phyloP scores from a whole-genome alignment of 176 grass and related monocot species.

The Hsuehochloa calcarea region DNA sequence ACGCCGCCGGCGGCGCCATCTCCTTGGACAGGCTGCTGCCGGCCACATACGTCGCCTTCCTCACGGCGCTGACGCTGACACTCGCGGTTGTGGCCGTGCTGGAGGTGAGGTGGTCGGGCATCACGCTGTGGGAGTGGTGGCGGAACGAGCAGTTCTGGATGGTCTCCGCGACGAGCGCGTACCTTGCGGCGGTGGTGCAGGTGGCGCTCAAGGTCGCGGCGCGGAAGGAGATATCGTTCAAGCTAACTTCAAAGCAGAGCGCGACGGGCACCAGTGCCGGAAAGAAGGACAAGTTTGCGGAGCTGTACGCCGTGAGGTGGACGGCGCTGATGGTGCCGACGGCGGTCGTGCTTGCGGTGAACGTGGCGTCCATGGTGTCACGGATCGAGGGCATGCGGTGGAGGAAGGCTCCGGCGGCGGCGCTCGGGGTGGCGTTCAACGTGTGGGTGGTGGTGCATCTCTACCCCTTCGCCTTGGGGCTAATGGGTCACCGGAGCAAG shows the following conservation, averaged over 20 bases:
- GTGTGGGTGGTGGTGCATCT: constrained; percentile 26
- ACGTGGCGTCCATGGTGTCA: neutral
- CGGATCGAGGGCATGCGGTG: neutral
- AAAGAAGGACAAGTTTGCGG: neutral
- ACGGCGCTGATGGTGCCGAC: constrained; percentile 30
- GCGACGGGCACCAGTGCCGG: too few species aligned
- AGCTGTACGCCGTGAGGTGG: constrained; percentile 38
- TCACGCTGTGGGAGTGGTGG: constrained; percentile 27
- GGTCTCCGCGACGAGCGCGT: constrained; percentile 35
- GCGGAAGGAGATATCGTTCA: constrained; percentile 32
- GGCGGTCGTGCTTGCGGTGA: neutral
- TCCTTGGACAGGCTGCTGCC: neutral
- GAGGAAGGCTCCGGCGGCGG: neutral
- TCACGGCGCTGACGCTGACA: constrained; percentile 31
- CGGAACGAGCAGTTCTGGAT: constrained; percentile 46
- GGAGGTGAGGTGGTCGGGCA: constrained; percentile 32
- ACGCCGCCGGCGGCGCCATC: neutral
- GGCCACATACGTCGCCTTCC: constrained; percentile 16
- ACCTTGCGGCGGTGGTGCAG: constrained; percentile 29
- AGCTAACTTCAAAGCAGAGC: neutral
- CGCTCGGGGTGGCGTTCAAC: constrained; percentile 12
- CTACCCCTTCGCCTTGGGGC: constrained; percentile 18
- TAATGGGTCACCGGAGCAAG: constrained; percentile 12
- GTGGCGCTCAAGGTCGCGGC: constrained; percentile 29
- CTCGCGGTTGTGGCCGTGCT: constrained; percentile 25